A percentile compares a stretch with the other conserved stretches of the same genome.
Conservation (phyloP, 768 basidiomycete species). For the Tylopilus vinaceipallidus region DNA sequence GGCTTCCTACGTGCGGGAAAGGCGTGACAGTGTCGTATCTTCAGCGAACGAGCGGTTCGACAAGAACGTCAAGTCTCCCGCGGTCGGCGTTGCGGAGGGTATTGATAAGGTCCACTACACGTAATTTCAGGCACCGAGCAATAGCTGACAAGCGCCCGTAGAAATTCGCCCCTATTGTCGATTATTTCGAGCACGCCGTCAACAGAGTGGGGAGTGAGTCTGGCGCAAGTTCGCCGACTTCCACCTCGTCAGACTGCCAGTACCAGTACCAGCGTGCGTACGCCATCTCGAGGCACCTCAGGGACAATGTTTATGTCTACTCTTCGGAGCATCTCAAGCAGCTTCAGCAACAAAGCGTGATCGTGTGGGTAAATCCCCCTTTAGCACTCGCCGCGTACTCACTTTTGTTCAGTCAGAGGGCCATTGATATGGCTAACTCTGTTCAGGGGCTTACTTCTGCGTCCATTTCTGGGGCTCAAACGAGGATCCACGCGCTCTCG, state of each 20-base stretch:
- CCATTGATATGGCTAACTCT: conserved; percentile 62
- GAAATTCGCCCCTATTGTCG: conserved; percentile 73
- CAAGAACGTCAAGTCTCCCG: conserved; percentile 62
- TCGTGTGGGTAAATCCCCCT: conserved; percentile 48
- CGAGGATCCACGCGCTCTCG: conserved; percentile 57
- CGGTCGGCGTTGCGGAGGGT: conserved; percentile 57
- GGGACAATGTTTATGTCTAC: conserved; percentile 60
- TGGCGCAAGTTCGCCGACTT: conserved; percentile 43
- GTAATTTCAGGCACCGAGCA: conserved; percentile 15
- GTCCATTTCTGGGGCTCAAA: conserved; percentile 52
- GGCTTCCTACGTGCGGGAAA: conserved; percentile 53
- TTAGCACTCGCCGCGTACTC: conserved; percentile 4
- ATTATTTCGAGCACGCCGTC: conserved; percentile 64
- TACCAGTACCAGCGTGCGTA: conserved; percentile 79
- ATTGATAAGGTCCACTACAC: conserved; percentile 64
- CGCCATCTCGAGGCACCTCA: conserved; percentile 60
- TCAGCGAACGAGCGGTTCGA: conserved; percentile 63
- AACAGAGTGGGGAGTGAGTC: conserved; percentile 46
- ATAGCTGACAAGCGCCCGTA: conserved; percentile 27
- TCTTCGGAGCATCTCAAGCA: conserved; percentile 72
- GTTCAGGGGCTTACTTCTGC: conserved; percentile 60
- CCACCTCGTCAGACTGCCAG: conserved; percentile 52
- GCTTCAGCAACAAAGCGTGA: conserved; percentile 59
- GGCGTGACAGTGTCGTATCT: conserved; percentile 52
- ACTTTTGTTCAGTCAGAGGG: conserved; percentile 52